These are phyloP conservation scores for Dactylellina leptospora DNA, from an alignment of 2,329 filamentous ascomycete species.

Conservation along the genomic window DNA sequence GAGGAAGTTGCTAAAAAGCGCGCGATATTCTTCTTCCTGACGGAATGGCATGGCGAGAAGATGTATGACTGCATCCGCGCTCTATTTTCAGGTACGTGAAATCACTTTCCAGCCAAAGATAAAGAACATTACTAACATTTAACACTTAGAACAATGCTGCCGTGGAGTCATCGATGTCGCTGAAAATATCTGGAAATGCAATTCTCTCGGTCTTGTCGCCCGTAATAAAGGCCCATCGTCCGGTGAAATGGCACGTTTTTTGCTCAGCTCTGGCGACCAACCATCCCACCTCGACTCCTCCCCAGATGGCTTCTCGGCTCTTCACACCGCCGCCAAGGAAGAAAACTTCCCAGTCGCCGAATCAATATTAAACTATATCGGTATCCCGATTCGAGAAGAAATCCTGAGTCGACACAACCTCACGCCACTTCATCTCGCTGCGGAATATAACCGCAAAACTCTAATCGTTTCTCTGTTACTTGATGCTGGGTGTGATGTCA, in stretches of 20 bases:
- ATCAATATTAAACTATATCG: slow-evolving; percentile 45
- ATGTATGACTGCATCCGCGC: slow-evolving; percentile 51
- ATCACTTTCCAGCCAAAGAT: neutral
- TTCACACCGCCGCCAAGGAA: slow-evolving; percentile 39
- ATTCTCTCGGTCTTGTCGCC: slow-evolving; percentile 41
- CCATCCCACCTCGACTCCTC: slow-evolving; percentile 40
- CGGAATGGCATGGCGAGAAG: slow-evolving; percentile 44
- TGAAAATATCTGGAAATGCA: slow-evolving; percentile 41
- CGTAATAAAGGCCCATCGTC: slow-evolving; percentile 43
- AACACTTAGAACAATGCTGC: slow-evolving; percentile 33
- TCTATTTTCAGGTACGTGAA: slow-evolving; percentile 32
- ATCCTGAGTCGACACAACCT: slow-evolving; percentile 39
- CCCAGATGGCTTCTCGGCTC: slow-evolving; percentile 30
- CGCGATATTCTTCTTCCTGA: slow-evolving; percentile 50
- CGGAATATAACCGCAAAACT: slow-evolving; percentile 49
- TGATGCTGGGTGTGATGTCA: slow-evolving; percentile 41
- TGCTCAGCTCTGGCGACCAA: slow-evolving; percentile 44
- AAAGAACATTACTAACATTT: neutral
- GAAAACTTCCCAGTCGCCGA: slow-evolving; percentile 49
- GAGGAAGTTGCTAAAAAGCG: slow-evolving; percentile 51
- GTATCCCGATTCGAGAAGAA: slow-evolving; percentile 40
- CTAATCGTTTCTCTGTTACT: slow-evolving; percentile 44
- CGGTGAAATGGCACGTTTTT: slow-evolving; percentile 47
- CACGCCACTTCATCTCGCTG: slow-evolving; percentile 42
- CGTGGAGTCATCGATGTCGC: slow-evolving; percentile 44